Evolutionary conservation across 1,284 basidiomycete species (phyloP).

Genomic region (Tilletia walkeri): DNA sequence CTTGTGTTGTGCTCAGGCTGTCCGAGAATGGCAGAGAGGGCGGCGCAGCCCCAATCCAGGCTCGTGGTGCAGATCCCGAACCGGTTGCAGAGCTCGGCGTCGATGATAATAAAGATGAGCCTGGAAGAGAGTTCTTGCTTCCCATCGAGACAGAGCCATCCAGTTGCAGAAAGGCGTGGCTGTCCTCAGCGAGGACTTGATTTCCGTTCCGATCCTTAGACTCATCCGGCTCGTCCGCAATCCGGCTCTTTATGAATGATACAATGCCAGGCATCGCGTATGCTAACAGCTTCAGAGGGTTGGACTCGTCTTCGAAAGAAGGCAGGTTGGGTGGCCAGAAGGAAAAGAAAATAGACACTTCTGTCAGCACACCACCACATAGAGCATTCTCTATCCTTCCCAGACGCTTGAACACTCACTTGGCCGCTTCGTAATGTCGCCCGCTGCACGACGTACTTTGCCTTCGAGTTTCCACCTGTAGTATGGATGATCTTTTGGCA

Average conservation of each 20-base stretch:
- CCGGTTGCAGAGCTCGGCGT: not conserved
- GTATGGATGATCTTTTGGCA: slow-evolving; percentile 10
- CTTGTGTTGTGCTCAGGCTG: not conserved
- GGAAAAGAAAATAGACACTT: not conserved
- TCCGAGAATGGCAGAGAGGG: not conserved
- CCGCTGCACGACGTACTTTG: not conserved
- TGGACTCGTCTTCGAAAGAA: not conserved
- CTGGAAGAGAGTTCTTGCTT: too few relatives aligned
- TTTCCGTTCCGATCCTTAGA: not conserved
- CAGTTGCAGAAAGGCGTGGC: not conserved
- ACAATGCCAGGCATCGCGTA: slow-evolving; percentile 14
- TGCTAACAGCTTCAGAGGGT: slow-evolving; percentile 7
- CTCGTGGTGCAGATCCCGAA: not conserved
- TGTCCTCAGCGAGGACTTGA: not conserved
- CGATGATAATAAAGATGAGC: too few relatives aligned
- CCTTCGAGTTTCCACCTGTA: slow-evolving; percentile 1
- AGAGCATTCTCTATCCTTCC: not conserved
- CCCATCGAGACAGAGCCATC: not conserved
- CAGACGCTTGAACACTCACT: slow-evolving; percentile 1
- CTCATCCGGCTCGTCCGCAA: not conserved
- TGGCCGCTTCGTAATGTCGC: slow-evolving; percentile 7
- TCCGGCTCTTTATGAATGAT: not conserved
- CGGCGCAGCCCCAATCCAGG: slow-evolving; percentile 7
- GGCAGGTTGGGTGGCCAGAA: too few relatives aligned
- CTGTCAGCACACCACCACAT: not conserved